Evolutionary conservation across 1,139 yeast species (phyloP).

Genomic region (Scheffersomyces stambukii): DNA sequence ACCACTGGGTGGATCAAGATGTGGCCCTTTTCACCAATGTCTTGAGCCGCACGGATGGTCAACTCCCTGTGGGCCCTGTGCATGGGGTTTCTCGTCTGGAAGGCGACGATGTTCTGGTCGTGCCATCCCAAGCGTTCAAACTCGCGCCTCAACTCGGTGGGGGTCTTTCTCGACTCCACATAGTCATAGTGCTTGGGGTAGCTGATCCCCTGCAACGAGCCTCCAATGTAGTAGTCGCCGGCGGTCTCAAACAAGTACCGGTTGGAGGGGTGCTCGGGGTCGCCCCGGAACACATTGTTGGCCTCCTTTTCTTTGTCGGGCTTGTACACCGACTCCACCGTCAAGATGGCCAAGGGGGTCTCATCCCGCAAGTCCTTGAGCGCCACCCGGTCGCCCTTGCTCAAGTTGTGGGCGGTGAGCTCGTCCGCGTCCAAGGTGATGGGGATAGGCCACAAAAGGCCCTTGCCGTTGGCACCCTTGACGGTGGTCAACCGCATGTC

Average conservation of each 20-base stretch:
- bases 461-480: constrained; percentile 40
- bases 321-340: constrained; percentile 71
- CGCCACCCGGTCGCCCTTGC: constrained; percentile 61
- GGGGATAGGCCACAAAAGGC: constrained; percentile 89
- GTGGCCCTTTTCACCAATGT: constrained; percentile 48
- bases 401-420: constrained; percentile 44
- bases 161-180: constrained; percentile 82
- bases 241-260: constrained; percentile 68
- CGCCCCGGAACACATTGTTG: constrained; percentile 86
- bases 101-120: constrained; percentile 77
- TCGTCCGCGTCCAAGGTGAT: constrained; percentile 77
- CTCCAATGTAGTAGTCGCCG: constrained; percentile 86
- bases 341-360: constrained; percentile 72
- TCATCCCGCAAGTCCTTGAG: constrained; percentile 84
- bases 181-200: constrained; percentile 91
- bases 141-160: constrained; percentile 83
- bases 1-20: constrained; percentile 95
- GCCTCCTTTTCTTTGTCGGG: constrained; percentile 84
- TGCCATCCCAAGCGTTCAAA: constrained; percentile 77
- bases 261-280: constrained; percentile 94
- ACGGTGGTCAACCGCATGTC: constrained; percentile 64
- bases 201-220: constrained; percentile 76
- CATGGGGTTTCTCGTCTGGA: constrained; percentile 98
- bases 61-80: constrained; percentile 97
- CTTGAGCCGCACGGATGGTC: constrained; percentile 86